Base-by-base conservation (phyloP, 2,329 filamentous ascomycete genomes). In the Cytospora piceae region DNA sequence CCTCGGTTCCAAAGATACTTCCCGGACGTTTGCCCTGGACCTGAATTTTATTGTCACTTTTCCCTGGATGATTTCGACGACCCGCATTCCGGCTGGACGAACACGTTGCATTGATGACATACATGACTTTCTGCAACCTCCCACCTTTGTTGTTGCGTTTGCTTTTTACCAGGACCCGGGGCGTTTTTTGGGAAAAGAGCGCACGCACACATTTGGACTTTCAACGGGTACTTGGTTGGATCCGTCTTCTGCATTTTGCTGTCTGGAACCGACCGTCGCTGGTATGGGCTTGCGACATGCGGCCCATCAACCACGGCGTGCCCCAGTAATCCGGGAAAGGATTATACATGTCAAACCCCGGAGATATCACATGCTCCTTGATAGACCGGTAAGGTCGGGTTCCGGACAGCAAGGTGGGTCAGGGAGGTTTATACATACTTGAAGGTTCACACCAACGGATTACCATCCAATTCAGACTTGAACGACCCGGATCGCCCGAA, bases 331-430 rank as follows among this genome's bases (percentile, higher is more conserved):
- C 34, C 52, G 32, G 39, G 55, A 67, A 64, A 74, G 72, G 72
- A 71, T 71, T 42, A 70, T 72, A 62, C 68, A 54, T 73, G 69
- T 72, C 70, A 67, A 71, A 67, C 70, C 9, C 71, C 57, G 67
- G 58, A 63, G 42, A 60, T 71, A 68, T 71, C 73, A 73, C 64
- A 68, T 68, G 53, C 66, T 66, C 69, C 70, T 70, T 74, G 73
- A 74, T 73, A 74, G 71, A 74, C 71, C 74, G 72, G 72, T 67
- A 56, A 61, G 76, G 76, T 75, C 73, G 72, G 74, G 72, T 74
- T 79, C 80, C 75, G 80, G 82, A 82, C 81, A 84, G 81, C 81
- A 78, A 81, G 82, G 82, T 83, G 77, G 83, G 82, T 79, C 73
- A 76, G 75, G 74, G 76, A 79, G 17, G 78, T 79, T 79, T 84